Conservation (phyloP, 2,329 filamentous ascomycete genomes). For the Monilinia laxa region DNA sequence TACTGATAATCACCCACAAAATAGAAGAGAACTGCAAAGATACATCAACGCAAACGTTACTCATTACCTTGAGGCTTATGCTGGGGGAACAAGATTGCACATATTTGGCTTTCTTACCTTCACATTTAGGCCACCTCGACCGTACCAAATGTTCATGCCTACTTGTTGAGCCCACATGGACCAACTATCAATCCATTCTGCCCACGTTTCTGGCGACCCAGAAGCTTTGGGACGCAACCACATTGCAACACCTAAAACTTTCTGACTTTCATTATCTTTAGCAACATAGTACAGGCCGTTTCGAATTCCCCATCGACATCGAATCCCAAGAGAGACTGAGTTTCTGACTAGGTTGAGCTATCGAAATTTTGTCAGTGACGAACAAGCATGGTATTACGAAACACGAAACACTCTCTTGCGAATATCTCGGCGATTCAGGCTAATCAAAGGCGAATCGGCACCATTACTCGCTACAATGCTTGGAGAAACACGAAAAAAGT, state of each 20-base stretch:
- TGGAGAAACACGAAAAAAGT: conserved; percentile 3
- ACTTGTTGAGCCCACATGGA: conserved; percentile 65
- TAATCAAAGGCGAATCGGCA: neutral
- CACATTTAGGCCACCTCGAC: conserved; percentile 66
- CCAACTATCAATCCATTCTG: conserved; percentile 62
- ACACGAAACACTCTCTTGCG: conserved; percentile 8
- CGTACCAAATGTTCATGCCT: conserved; percentile 65
- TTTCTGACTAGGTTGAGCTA: conserved; percentile 33
- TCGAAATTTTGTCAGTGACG: conserved; percentile 7
- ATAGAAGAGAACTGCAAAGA: neutral
- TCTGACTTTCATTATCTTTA: conserved; percentile 53
- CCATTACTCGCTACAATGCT: conserved; percentile 3
- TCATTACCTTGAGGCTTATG: neutral
- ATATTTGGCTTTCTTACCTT: conserved; percentile 43
- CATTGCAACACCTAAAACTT: conserved; percentile 69
- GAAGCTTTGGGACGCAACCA: conserved; percentile 62
- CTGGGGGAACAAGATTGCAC: conserved; percentile 23
- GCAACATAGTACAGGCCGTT: conserved; percentile 70
- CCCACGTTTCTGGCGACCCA: conserved; percentile 55
- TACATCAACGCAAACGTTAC: neutral
- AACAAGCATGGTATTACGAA: neutral
- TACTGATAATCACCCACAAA: neutral
- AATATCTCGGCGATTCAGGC: neutral
- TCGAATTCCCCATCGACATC: conserved; percentile 69
- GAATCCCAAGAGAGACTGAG: conserved; percentile 47